Evolutionary conservation across 1,284 basidiomycete genomes (phyloP).

Genomic region (Inonotus hispidus): DNA sequence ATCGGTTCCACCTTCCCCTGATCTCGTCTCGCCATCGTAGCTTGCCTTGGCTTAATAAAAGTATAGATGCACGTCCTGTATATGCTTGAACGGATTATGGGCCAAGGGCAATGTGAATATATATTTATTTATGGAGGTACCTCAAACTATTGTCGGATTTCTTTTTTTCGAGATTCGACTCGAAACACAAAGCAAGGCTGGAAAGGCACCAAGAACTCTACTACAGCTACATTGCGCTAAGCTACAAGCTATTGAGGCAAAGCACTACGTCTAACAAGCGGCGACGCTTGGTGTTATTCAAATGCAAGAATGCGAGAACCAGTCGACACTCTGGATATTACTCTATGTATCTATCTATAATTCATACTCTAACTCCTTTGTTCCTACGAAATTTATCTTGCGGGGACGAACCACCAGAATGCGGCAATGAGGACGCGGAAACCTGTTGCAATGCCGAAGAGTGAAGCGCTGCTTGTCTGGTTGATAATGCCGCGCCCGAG

Average conservation of each 20-base stretch:
- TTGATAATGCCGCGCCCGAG: conserved; percentile 59
- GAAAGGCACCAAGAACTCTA: neutral
- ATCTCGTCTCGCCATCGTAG: neutral
- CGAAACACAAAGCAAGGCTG: neutral
- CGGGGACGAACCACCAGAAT: conserved; percentile 65
- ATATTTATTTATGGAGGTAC: neutral
- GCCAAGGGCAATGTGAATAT: neutral
- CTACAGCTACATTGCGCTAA: neutral
- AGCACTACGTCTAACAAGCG: neutral
- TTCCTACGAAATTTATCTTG: conserved; percentile 23
- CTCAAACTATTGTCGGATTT: neutral
- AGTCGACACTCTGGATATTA: neutral
- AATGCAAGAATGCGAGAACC: neutral
- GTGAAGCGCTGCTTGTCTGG: conserved; percentile 53
- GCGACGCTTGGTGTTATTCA: neutral
- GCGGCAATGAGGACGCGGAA: conserved; percentile 58
- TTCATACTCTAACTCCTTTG: neutral
- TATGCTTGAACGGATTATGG: neutral
- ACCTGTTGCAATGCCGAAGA: conserved; percentile 65
- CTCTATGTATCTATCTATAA: neutral
- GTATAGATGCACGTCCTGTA: neutral
- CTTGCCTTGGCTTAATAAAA: neutral
- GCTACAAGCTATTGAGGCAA: neutral
- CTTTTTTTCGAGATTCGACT: neutral
- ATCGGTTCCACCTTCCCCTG: conserved; percentile 41